Conservation (phyloP, 129 eudicot genomes). For the Flaveria sonorensis region DNA sequence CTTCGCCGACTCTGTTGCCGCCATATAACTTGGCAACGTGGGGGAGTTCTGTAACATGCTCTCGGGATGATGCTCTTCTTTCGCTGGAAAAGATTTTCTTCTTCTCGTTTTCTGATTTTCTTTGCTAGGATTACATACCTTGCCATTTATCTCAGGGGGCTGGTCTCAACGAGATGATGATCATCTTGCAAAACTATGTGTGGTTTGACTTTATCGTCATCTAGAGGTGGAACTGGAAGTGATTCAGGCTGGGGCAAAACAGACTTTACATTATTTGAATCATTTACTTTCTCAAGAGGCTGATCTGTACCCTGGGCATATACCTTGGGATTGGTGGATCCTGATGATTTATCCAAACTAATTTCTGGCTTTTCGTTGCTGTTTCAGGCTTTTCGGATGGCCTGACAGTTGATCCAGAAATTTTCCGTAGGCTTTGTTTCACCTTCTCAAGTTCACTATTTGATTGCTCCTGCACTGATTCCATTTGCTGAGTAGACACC, state of each 20-base stretch:
- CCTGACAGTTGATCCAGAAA: conserved; percentile 41
- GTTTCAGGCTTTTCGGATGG: conserved; percentile 46
- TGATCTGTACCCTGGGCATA: conserved; percentile 35
- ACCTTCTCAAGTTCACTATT: conserved; percentile 81
- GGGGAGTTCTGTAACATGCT: conserved; percentile 56
- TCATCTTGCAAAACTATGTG: conserved; percentile 33
- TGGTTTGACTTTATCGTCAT: conserved; percentile 26
- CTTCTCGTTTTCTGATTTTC: conserved; percentile 57
- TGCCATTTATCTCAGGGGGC: conserved; percentile 39
- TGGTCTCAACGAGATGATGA: conserved; percentile 32
- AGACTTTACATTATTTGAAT: conserved; percentile 24
- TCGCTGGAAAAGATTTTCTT: conserved; percentile 69
- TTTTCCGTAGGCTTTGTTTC: conserved; percentile 65
- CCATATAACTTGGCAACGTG: conserved; percentile 85
- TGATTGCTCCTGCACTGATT: conserved; percentile 56
- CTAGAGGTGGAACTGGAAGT: conserved; percentile 19
- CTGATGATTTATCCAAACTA: conserved; percentile 23
- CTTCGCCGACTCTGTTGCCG: conserved; percentile 84
- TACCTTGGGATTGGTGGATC: conserved; percentile 27
- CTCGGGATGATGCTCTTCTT: conserved; percentile 60
- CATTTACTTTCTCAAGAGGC: conserved; percentile 42
- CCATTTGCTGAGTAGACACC: conserved; percentile 42
- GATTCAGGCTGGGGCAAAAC: conserved; percentile 37
- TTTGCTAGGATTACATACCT: conserved; percentile 51
- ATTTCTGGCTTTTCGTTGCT: conserved; percentile 41